Evolutionary conservation across 2,329 filamentous ascomycete species (phyloP).

Genomic region (Venturia oleaginea): DNA sequence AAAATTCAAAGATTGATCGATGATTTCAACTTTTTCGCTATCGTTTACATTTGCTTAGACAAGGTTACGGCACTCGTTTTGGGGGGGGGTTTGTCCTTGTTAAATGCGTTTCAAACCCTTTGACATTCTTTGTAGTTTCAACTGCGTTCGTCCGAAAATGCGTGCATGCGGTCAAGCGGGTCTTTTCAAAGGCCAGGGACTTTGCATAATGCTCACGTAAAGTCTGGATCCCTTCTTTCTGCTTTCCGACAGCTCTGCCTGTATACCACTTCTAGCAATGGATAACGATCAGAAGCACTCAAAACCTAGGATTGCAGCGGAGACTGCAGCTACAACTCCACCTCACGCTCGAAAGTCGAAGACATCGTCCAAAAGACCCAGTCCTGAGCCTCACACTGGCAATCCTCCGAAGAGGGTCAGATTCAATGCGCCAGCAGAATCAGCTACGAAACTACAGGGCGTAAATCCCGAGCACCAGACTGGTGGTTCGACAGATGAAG

Average conservation of each 20-base stretch:
- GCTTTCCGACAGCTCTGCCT: not conserved
- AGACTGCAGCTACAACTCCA: not conserved
- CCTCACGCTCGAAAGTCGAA: not conserved
- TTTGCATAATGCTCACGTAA: not conserved
- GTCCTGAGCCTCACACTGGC: not conserved
- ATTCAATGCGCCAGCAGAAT: not conserved
- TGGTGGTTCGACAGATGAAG: not conserved
- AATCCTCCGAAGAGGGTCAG: not conserved
- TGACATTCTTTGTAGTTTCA: not conserved
- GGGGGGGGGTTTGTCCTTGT: too few relatives aligned
- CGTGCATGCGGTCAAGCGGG: not conserved
- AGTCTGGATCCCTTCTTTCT: not conserved
- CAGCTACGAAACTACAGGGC: not conserved
- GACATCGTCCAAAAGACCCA: not conserved
- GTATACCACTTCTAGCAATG: not conserved
- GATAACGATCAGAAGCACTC: not conserved
- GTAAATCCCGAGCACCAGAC: not conserved
- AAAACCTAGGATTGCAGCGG: not conserved
- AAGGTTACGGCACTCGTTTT: too few relatives aligned
- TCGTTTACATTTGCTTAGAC: too few relatives aligned
- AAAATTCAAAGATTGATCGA: too few relatives aligned
- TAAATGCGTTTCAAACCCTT: not conserved
- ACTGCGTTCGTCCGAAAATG: not conserved
- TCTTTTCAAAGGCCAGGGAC: not conserved
- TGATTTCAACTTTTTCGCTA: too few relatives aligned